phyloP scores from a whole-genome alignment of 2,329 filamentous ascomycete genomes.

The Fusarium penzigii region DNA sequence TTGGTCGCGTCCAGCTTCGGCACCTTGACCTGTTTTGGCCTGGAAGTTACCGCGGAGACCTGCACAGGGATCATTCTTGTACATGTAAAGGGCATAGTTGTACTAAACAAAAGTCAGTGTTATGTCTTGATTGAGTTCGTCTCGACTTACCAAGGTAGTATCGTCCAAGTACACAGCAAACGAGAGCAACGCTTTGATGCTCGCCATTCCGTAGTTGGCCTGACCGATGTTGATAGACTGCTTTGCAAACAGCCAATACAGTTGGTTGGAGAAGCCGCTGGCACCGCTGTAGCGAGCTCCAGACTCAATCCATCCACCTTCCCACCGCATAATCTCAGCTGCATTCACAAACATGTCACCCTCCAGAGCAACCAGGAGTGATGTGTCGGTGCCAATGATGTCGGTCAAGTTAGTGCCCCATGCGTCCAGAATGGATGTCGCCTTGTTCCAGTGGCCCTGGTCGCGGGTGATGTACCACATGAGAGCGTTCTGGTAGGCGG shows the following conservation, averaged over 20 bases:
- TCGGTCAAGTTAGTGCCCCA: slow-evolving; percentile 36
- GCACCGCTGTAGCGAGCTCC: slow-evolving; percentile 37
- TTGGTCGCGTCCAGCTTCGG: slow-evolving; percentile 42
- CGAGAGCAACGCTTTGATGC: slow-evolving; percentile 39
- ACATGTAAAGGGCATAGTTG: slow-evolving; percentile 41
- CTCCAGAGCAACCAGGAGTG: slow-evolving; percentile 40
- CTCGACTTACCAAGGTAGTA: slow-evolving; percentile 27
- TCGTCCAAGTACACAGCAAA: slow-evolving; percentile 45
- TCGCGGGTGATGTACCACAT: slow-evolving; percentile 45
- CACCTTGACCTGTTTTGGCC: slow-evolving; percentile 35
- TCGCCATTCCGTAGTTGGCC: slow-evolving; percentile 44
- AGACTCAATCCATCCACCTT: slow-evolving; percentile 40
- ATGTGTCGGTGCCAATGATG: slow-evolving; percentile 36
- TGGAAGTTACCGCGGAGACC: slow-evolving; percentile 34
- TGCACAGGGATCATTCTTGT: slow-evolving; percentile 38
- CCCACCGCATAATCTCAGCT: slow-evolving; percentile 47
- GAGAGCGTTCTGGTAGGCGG: slow-evolving; percentile 42
- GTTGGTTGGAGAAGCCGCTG: slow-evolving; percentile 36
- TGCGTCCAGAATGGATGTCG: slow-evolving; percentile 38
- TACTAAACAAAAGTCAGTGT: slow-evolving; percentile 19
- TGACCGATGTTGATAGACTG: slow-evolving; percentile 41
- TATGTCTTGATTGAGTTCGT: not conserved
- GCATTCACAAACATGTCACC: slow-evolving; percentile 43
- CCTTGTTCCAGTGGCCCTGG: slow-evolving; percentile 35
- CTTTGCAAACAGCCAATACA: slow-evolving; percentile 28